Percentiles rank a stretch among this genome's conserved stretches.
phyloP scores from a whole-genome alignment of 2,329 filamentous ascomycete genomes.

The Colletotrichum tanaceti region DNA sequence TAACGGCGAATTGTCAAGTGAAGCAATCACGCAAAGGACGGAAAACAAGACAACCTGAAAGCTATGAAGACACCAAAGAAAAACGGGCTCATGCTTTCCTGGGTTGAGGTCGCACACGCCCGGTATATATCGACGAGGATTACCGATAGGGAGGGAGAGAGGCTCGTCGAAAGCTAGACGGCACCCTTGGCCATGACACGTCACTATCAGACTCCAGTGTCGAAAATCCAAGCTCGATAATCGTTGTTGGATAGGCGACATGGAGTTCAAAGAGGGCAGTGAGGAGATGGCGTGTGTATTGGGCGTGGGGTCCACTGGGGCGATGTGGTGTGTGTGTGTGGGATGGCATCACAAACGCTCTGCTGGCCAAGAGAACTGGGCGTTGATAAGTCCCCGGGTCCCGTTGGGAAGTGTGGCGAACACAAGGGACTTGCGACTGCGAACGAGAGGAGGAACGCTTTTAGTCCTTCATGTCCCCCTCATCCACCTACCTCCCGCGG shows the following conservation, averaged over 20 bases:
- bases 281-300: background rate
- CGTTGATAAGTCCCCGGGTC: background rate
- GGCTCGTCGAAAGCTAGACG: background rate
- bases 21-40: background rate
- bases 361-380: background rate
- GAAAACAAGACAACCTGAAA: slow-evolving; percentile 1
- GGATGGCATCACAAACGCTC: slow-evolving; percentile 31
- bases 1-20: background rate
- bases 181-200: slow-evolving; percentile 5
- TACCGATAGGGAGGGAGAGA: background rate
- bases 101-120: slow-evolving; percentile 11
- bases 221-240: slow-evolving; percentile 1
- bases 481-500: background rate
- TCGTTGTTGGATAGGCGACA: background rate
- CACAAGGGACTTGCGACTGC: background rate
- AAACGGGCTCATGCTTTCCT: background rate
- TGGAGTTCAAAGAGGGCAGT: background rate
- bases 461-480: background rate
- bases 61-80: slow-evolving; percentile 30
- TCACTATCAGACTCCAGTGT: slow-evolving; percentile 7
- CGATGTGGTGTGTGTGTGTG: slow-evolving; percentile 15
- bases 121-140: slow-evolving; percentile 27
- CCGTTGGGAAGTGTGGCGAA: slow-evolving; percentile 8
- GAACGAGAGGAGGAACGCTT: background rate
- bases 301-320: slow-evolving; percentile 4